Evolutionary conservation across 805 yeast species (phyloP), one percentile per base, ranked within the genome.

Genomic region (Pichia nakasei): DNA sequence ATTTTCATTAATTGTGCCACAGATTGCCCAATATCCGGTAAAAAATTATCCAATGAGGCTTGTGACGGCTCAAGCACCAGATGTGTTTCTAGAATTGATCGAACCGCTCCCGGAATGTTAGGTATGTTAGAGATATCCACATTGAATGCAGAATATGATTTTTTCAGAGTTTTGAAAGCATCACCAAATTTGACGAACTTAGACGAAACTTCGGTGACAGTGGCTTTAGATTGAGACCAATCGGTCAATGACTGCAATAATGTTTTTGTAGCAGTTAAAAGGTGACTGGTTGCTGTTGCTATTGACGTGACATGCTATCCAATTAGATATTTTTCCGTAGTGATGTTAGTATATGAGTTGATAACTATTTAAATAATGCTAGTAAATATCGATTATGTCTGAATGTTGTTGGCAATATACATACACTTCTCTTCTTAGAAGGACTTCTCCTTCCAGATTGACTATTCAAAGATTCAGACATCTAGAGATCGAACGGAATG

Each of bases 141-240:
- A 0, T 95, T 95, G 3, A 86, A 82, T 44, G 72, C 72, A 5
- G 79, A 66, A 59, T 91, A 89, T 3, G 94, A 85, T 47, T 86
- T 73, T 20, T 89, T 79, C 1, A 94, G 85, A 3, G 85, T 77
- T 52, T 91, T 80, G 69, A 88, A 93, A 61, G 91, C 97, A 57
- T 89, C 93, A 0, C 98, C 98, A 24, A 93, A 72, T 51, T 78
- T 82, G 15, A 93, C 98, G 60, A 87, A 93, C 3, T 88, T 84
- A 54, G 88, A 86, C 2, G 96, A 86, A 3, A 93, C 97, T 49
- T 77, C 85, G 44, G 76, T 76, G 38, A 89, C 97, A 21, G 81
- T 73, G 6, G 86, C 88, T n/a, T 75, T 71, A 20, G 76, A 78
- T 48, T 77, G 72, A 1, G 97, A 89, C 99, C 99, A 93, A 48